Base-by-base conservation (phyloP, 805 yeast genomes). In the Vanderwaltozyma verrucispora region DNA sequence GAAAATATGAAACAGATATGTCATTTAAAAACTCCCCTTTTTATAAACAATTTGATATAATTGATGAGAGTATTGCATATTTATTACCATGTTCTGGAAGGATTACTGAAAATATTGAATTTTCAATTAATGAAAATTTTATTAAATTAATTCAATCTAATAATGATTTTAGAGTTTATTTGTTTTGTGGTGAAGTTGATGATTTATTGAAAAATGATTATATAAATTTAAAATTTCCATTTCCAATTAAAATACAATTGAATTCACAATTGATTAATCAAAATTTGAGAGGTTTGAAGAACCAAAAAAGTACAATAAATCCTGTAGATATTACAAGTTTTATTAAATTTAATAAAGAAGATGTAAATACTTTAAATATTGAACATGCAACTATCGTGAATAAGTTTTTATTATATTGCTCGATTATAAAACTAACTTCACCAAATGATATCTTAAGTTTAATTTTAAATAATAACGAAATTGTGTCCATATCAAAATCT, bases 271-370 rank as follows among this genome's bases (percentile, higher is more conserved):
- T 56, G 12, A 49, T 78, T 2, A 67, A 67, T 19, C 75, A 68
- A 20, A 74, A 74, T 41, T 70, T 77, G 1, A 72, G 76, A 38
- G 96, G 96, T 1, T 62, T 87, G 15, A 84, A 84, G 50, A 80
- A 80, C 31, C 72, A 69, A 40, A 72, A 74, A 0, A 95, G 95
- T 0, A 77, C 95, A 0, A 78, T 85, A 1, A 70, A 73, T 42
- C 96, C 96, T 0, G 85, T 84, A 0, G 82, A 88, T 54, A 46
- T 88, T 28, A 80, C 94, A 0, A 63, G 64, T 2, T 61, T 59
- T 30, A 31, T 72, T 10, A 41, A 35, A 24, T 10, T 5, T 4
- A 40, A 47, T 1, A 43, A 54, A 14, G 59, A 54, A 4, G 41
- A 42, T 3, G 28, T 44, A 10, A 79, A 75, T 48, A 49, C 54